Evolutionary conservation across 1,139 yeast genomes (phyloP).

Genomic region (Debaryomyces singareniensis): DNA sequence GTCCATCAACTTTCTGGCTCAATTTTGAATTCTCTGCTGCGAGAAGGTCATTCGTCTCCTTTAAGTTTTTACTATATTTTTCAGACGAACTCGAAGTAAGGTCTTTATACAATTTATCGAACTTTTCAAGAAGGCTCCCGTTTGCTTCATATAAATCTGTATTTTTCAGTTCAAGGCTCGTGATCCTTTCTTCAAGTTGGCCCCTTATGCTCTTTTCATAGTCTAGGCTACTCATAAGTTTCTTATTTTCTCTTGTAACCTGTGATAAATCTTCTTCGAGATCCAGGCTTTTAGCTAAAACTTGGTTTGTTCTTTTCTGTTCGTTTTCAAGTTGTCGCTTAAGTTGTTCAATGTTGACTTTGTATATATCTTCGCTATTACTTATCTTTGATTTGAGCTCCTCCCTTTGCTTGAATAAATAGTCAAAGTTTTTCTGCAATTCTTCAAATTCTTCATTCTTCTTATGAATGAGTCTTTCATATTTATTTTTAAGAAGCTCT

Average conservation of each 20-base stretch:
- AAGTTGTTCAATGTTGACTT: constrained; percentile 33
- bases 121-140: constrained; percentile 47
- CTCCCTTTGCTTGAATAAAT: constrained; percentile 49
- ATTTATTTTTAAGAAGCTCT: constrained; percentile 18
- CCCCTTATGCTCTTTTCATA: constrained; percentile 22
- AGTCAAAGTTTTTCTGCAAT: constrained; percentile 50
- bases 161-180: constrained; percentile 15
- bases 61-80: constrained; percentile 19
- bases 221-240: constrained; percentile 25
- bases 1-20: constrained; percentile 22
- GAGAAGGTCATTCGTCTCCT: constrained; percentile 21
- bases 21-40: constrained; percentile 27
- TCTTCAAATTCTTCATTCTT: constrained; percentile 27
- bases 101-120: constrained; percentile 9
- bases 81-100: constrained; percentile 3
- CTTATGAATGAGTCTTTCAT: constrained; percentile 22
- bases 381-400: constrained; percentile 48
- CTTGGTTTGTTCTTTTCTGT: constrained; percentile 11
- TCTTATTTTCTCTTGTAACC: constrained; percentile 7
- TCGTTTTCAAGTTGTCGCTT: constrained; percentile 19
- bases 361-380: constrained; percentile 39
- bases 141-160: constrained; percentile 22
- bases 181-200: constrained; percentile 22
- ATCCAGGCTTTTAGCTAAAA: constrained; percentile 12
- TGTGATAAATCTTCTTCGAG: constrained; percentile 11